Base-by-base conservation (phyloP, 2,329 filamentous ascomycete genomes). In the Zasmidium cellare region DNA sequence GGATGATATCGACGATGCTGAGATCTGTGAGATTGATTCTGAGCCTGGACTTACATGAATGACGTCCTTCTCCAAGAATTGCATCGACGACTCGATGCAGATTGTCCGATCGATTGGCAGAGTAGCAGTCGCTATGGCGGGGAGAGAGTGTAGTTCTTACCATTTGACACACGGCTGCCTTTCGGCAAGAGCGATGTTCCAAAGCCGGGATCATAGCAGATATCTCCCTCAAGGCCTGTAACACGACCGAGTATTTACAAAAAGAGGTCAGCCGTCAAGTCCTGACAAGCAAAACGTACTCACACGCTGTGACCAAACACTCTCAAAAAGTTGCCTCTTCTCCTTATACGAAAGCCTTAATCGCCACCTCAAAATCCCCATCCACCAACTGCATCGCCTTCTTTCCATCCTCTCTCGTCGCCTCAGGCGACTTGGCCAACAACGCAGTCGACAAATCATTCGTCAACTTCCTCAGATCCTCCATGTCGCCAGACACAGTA, bases 401-500 rank as follows among this genome's bases (percentile, higher is more conserved):
- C 54, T 61, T 46, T 1, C 57, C 62, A 25, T 55, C 58, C 18
- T 31, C 41, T 22, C 45, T 57, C 51, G 60, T 51, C n/a, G 41
- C 50, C 41, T 49, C 46, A 3, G 63, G 63, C 28, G 59, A 47
- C 59, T 65, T 64, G 7, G 52, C 54, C 51, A 62, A 51, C 12
- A 65, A 25, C 2, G 59, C 63, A 47, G 64, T 57, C 1, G 57
- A 56, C 31, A 65, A 46, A 11, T 59, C 52, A 22, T 55, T 56
- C 23, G 63, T 62, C 59, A 56, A 49, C 16, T 48, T 28, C 23
- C 63, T 56, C 54, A 65, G 44, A 56, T 65, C 63, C 31, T 50
- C 53, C 59, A 62, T 58, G 44, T 65, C 63, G 11, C 59, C 63
- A 12, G 28, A 46, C 3, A 65, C 63, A 14, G 63, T 65, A 2